A percentile compares a stretch with the other conserved stretches of the same genome.
Conservation (phyloP, 768 basidiomycete genomes). For the Auriscalpium vulgare region DNA sequence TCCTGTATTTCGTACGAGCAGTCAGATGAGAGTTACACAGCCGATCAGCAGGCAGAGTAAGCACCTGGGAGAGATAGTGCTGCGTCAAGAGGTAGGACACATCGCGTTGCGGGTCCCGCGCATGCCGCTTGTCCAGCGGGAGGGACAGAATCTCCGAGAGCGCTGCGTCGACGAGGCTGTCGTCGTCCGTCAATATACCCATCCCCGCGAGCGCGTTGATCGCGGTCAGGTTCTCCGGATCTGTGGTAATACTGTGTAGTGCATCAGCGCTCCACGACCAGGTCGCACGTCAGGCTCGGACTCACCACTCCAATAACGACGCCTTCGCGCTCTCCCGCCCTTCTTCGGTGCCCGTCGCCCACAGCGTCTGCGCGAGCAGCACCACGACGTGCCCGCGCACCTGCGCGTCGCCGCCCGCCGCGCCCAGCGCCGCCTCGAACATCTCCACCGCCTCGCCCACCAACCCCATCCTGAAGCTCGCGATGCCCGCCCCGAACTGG, state of each 20-base stretch:
- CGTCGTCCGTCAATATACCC: constrained; percentile 76
- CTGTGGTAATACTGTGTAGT: constrained; percentile 62
- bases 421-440: constrained; percentile 62
- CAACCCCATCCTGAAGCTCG: constrained; percentile 57
- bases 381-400: constrained; percentile 66
- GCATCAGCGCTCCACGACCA: constrained; percentile 1
- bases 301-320: constrained; percentile 77
- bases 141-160: constrained; percentile 71
- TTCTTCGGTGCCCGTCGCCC: constrained; percentile 74
- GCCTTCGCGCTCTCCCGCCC: constrained; percentile 70
- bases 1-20: constrained; percentile 27
- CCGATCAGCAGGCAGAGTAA: constrained; percentile 12
- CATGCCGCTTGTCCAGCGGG: constrained; percentile 53
- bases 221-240: constrained; percentile 72
- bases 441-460: constrained; percentile 51
- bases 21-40: neutral
- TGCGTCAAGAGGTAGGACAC: constrained; percentile 66
- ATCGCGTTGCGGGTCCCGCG: constrained; percentile 62
- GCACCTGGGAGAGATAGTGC: constrained; percentile 67
- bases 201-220: constrained; percentile 85
- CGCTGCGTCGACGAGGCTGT: constrained; percentile 76
- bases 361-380: constrained; percentile 77
- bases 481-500: constrained; percentile 65
- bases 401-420: constrained; percentile 37
- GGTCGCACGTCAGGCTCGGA: neutral